phyloP scores from a whole-genome alignment of 2,329 filamentous ascomycete species.

The Penicillium sp. region DNA sequence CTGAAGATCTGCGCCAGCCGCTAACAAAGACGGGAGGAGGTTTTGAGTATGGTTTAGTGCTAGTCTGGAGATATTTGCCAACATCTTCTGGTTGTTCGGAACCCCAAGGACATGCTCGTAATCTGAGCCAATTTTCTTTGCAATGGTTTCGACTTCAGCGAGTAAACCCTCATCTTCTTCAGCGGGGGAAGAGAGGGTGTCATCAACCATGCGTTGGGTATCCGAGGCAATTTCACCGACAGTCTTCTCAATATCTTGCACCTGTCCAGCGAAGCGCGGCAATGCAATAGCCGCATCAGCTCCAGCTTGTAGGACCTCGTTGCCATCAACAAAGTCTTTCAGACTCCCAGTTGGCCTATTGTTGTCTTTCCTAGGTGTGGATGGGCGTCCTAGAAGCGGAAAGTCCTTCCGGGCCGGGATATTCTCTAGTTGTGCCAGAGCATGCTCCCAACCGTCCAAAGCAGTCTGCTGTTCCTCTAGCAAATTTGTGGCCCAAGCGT shows the following conservation, averaged over 20 bases:
- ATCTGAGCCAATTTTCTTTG: constrained; percentile 83
- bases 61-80: constrained; percentile 64
- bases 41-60: constrained; percentile 65
- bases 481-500: constrained; percentile 47
- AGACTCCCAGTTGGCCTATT: constrained; percentile 58
- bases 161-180: constrained; percentile 69
- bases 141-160: constrained; percentile 81
- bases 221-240: constrained; percentile 62
- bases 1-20: constrained; percentile 58
- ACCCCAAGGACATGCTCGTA: constrained; percentile 75
- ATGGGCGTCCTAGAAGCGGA: constrained; percentile 40
- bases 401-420: constrained; percentile 48
- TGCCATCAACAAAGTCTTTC: constrained; percentile 73
- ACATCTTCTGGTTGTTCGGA: constrained; percentile 64
- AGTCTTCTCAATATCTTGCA: constrained; percentile 61
- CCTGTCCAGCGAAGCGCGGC: constrained; percentile 60
- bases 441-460: constrained; percentile 46
- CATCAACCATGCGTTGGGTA: constrained; percentile 43
- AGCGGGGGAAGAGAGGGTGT: constrained; percentile 54
- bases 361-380: constrained; percentile 44
- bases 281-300: constrained; percentile 61
- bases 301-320: constrained; percentile 71
- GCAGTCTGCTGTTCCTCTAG: constrained; percentile 46
- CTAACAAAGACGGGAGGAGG: constrained; percentile 60
- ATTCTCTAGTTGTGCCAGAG: constrained; percentile 38